These are phyloP conservation scores for Oropetium thomaeum DNA, from an alignment of 176 grass and related monocot genomes.

Conservation along the genomic window DNA sequence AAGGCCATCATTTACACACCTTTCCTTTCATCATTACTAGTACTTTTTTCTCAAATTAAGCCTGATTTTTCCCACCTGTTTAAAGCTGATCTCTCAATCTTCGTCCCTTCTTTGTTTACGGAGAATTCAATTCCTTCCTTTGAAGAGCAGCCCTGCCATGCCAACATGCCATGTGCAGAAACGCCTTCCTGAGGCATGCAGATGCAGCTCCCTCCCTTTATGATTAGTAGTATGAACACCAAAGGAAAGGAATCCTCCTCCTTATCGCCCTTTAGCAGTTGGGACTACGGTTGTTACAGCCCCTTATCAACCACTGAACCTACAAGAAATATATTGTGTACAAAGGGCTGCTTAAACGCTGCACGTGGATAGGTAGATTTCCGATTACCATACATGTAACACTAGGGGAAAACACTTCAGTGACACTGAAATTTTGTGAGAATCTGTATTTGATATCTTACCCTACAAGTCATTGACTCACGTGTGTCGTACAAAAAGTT, in stretches of 20 bases:
- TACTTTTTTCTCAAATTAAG: conserved; percentile 16
- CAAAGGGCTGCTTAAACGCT: conserved; percentile 3
- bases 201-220: conserved; percentile 26
- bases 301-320: conserved; percentile 14
- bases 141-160: conserved; percentile 22
- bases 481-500: no score
- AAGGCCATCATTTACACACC: conserved; percentile 36
- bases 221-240: no score
- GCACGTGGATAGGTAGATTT: background rate
- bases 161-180: conserved; percentile 65
- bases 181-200: conserved; percentile 8
- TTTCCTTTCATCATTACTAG: background rate
- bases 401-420: no score
- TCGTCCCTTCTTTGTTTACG: background rate
- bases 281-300: background rate
- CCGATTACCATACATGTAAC: background rate
- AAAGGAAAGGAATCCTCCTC: conserved; percentile 49
- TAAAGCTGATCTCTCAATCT: conserved; percentile 30
- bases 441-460: no score
- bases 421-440: no score
- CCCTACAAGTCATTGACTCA: no score
- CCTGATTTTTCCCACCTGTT: conserved; percentile 24
- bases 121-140: conserved; percentile 40
- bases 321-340: conserved; percentile 17
- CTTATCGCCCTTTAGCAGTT: conserved; percentile 25